These are phyloP conservation scores for Rubroboletus satanas DNA, from an alignment of 768 basidiomycete genomes.

Conservation along the genomic window DNA sequence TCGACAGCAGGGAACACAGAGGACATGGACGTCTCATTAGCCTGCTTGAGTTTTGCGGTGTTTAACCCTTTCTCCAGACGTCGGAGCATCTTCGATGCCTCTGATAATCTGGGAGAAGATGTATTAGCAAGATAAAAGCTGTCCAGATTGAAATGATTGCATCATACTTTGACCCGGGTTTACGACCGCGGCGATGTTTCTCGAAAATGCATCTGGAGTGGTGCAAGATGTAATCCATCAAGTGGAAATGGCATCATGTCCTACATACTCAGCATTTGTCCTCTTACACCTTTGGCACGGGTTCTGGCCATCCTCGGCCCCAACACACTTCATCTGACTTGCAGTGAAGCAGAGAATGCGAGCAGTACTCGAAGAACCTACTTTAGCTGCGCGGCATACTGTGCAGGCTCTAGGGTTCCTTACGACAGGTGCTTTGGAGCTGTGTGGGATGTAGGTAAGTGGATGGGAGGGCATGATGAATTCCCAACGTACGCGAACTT, in stretches of 20 bases:
- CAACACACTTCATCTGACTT: conserved; percentile 84
- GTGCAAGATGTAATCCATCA: conserved; percentile 14
- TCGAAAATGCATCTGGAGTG: conserved; percentile 71
- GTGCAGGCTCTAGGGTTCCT: conserved; percentile 68
- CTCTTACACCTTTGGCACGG: conserved; percentile 83
- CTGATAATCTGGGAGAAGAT: conserved; percentile 58
- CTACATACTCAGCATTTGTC: conserved; percentile 66
- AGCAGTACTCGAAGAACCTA: conserved; percentile 26
- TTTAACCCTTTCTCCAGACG: conserved; percentile 81
- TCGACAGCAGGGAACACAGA: conserved; percentile 34
- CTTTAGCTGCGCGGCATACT: conserved; percentile 83
- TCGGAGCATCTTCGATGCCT: conserved; percentile 86
- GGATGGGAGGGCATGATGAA: conserved; percentile 3
- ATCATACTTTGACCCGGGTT: conserved; percentile 83
- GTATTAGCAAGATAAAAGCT: conserved; percentile 2
- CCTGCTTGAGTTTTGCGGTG: conserved; percentile 69
- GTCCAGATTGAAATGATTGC: conserved; percentile 5
- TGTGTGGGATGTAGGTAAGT: conserved; percentile 18
- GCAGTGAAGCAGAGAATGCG: conserved; percentile 15
- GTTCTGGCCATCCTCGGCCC: conserved; percentile 78
- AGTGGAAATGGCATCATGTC: conserved; percentile 1
- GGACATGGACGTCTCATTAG: conserved; percentile 31
- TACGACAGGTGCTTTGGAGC: conserved; percentile 42
- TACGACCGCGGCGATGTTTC: conserved; percentile 84
- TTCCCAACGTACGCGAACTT: conserved; percentile 25